Conservation (phyloP, 73 alveolate genomes). For the Paramecium sonneborni region DNA sequence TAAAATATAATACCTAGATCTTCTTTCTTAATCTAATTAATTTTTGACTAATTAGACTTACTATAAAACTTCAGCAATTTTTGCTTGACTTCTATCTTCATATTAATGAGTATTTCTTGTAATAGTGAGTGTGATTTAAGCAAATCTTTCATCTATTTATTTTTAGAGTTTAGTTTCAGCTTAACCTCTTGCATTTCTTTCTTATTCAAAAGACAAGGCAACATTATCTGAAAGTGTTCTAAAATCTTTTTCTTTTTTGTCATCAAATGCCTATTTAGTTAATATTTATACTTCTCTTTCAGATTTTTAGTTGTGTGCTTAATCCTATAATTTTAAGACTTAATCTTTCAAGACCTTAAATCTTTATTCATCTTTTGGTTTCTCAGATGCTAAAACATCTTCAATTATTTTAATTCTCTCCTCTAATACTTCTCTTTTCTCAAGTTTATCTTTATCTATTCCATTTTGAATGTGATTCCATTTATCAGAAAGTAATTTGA, state of each 20-base stretch:
- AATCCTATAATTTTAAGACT: conserved; percentile 27
- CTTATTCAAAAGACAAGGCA: conserved; percentile 9
- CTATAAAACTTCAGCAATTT: conserved; percentile 31
- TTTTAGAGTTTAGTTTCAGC: conserved; percentile 22
- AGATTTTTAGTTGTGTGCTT: conserved; percentile 17
- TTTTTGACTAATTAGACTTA: conserved; percentile 37
- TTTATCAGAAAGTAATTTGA: conserved; percentile 45
- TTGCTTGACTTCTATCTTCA: conserved; percentile 59
- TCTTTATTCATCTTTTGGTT: conserved; percentile 53
- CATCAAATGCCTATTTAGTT: conserved; percentile 48
- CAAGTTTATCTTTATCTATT: conserved; percentile 50
- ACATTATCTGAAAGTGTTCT: conserved; percentile 51
- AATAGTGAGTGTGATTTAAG: conserved; percentile 45
- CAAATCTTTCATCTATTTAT: conserved; percentile 51
- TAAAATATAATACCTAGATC: neutral
- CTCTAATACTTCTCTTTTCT: conserved; percentile 44
- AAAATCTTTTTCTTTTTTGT: conserved; percentile 46
- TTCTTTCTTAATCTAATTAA: conserved; percentile 49
- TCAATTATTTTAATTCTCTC: conserved; percentile 54
- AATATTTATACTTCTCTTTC: conserved; percentile 17
- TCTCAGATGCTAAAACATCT: conserved; percentile 43
- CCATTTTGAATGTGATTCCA: conserved; percentile 58
- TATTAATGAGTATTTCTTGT: conserved; percentile 52
- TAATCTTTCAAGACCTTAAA: conserved; percentile 55
- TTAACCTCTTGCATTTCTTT: neutral